These are phyloP conservation scores for Neofusicoccum kwambonambiense DNA, from an alignment of 2,329 filamentous ascomycete species.

Conservation along the genomic window DNA sequence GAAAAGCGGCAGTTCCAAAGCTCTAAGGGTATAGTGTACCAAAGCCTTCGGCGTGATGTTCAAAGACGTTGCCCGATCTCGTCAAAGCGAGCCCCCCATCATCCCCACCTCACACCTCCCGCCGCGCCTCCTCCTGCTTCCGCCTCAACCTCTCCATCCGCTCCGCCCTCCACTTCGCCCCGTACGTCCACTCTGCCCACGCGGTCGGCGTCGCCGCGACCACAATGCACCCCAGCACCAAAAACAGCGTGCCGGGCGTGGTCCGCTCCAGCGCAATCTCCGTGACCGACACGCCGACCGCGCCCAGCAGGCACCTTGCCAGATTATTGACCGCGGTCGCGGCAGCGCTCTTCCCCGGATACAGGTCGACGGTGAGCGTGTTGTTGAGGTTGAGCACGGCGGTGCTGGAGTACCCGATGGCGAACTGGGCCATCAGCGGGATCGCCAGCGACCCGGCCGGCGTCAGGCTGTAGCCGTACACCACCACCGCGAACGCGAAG, in stretches of 20 bases:
- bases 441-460: constrained; percentile 43
- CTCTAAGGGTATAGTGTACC: no score
- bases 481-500: constrained; percentile 48
- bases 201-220: neutral
- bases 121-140: neutral
- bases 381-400: constrained; percentile 50
- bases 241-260: neutral
- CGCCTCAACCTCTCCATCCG: neutral
- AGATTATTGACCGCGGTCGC: constrained; percentile 56
- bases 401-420: constrained; percentile 53
- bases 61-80: no score
- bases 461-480: constrained; percentile 54
- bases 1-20: no score
- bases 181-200: constrained; percentile 1
- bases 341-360: constrained; percentile 49
- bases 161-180: constrained; percentile 2
- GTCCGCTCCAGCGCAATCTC: constrained; percentile 26
- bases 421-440: constrained; percentile 52
- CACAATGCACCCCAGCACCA: neutral
- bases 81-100: no score
- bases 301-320: constrained; percentile 52
- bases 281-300: constrained; percentile 51
- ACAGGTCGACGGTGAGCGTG: constrained; percentile 57
- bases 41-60: no score
- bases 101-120: constrained; percentile 43